Conservation (phyloP, 1,139 yeast genomes). For the Hanseniaspora gamundiae region DNA sequence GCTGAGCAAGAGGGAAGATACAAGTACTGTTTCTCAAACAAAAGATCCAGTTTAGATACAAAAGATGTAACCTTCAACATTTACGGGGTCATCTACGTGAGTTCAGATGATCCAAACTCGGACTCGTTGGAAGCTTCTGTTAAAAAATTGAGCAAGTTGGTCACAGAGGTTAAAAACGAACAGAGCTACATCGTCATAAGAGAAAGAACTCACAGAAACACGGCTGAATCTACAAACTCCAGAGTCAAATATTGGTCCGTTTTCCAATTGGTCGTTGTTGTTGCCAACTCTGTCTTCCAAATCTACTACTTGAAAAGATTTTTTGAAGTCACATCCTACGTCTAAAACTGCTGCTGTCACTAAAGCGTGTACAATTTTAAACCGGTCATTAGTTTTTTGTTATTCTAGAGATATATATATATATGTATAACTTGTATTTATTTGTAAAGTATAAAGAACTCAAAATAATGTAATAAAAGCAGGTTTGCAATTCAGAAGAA, state of each 20-base stretch:
- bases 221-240: conserved; percentile 94
- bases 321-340: conserved; percentile 87
- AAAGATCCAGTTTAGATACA: conserved; percentile 55
- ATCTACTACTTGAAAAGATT: conserved; percentile 87
- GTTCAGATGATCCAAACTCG: conserved; percentile 67
- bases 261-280: conserved; percentile 79
- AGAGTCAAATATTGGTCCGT: conserved; percentile 98
- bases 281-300: conserved; percentile 80
- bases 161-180: conserved; percentile 84
- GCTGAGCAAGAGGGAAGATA: conserved; percentile 64
- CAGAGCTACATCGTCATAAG: conserved; percentile 87
- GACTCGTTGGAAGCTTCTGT: conserved; percentile 83
- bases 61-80: conserved; percentile 93
- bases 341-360: too few relatives aligned
- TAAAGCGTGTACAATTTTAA: too few relatives aligned
- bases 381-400: too few relatives aligned
- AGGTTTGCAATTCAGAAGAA: too few relatives aligned
- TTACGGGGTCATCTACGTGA: conserved; percentile 84
- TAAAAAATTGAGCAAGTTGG: conserved; percentile 59
- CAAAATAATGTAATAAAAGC: too few relatives aligned
- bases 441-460: too few relatives aligned
- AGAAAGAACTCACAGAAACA: conserved; percentile 95
- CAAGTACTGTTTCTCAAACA: conserved; percentile 87
- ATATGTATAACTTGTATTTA: too few relatives aligned
- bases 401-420: too few relatives aligned